Conservation (phyloP, 805 yeast species). For the Candida montana region DNA sequence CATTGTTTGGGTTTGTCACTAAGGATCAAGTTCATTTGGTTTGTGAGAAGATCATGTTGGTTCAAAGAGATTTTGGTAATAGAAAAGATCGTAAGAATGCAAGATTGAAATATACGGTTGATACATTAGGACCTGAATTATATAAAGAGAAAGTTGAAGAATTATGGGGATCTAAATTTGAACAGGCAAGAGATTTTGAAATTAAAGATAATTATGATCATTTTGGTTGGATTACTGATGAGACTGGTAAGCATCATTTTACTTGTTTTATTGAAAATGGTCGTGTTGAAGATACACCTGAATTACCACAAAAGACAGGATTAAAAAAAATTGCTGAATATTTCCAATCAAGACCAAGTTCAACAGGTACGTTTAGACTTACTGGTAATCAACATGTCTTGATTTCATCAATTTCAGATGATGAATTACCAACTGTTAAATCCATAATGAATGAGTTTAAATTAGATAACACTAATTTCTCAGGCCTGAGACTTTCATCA, state of each 20-base stretch:
- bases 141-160: conserved; percentile 81
- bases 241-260: conserved; percentile 77
- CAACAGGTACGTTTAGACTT: conserved; percentile 82
- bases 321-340: conserved; percentile 70
- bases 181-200: conserved; percentile 62
- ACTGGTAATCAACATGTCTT: conserved; percentile 95
- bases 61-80: conserved; percentile 93
- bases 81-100: conserved; percentile 97
- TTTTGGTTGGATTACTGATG: conserved; percentile 92
- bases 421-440: conserved; percentile 59
- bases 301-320: conserved; percentile 85
- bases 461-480: conserved; percentile 76
- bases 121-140: conserved; percentile 84
- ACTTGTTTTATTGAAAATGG: conserved; percentile 95
- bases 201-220: conserved; percentile 85
- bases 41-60: conserved; percentile 87
- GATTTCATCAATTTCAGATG: conserved; percentile 66
- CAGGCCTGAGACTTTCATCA: conserved; percentile 82
- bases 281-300: conserved; percentile 89
- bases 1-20: conserved; percentile 71
- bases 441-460: conserved; percentile 62
- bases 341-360: conserved; percentile 41
- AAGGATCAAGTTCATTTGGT: conserved; percentile 66
- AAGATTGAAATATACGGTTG: conserved; percentile 93
- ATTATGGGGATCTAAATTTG: conserved; percentile 70